A percentile compares a stretch with the other conserved stretches of the same genome.
Evolutionary conservation across 2,329 filamentous ascomycete genomes (phyloP).

Genomic region (Arthrobotrys megalospora): DNA sequence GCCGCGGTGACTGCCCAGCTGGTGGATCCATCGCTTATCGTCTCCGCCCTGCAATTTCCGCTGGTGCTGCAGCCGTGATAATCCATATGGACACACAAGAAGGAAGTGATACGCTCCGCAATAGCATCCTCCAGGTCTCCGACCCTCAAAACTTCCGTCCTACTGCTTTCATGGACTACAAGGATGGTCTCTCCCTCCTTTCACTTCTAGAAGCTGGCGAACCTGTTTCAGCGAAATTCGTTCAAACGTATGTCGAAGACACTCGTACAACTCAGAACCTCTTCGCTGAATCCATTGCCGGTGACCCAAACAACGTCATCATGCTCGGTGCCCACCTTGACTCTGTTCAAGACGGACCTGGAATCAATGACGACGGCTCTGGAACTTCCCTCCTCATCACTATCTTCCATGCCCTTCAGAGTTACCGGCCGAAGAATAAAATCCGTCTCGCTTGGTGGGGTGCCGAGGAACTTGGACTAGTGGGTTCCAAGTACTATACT

Average conservation of each 20-base stretch:
- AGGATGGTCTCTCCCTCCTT: constrained; percentile 68
- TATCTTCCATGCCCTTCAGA: constrained; percentile 61
- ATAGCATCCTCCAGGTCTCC: constrained; percentile 67
- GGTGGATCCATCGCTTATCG: constrained; percentile 68
- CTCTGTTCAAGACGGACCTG: constrained; percentile 65
- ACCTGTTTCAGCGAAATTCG: constrained; percentile 67
- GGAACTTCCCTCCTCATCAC: constrained; percentile 65
- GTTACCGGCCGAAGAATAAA: constrained; percentile 63
- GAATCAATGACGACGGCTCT: constrained; percentile 66
- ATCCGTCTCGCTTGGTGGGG: constrained; percentile 67
- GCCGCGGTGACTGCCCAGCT: constrained; percentile 67
- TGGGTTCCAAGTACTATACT: constrained; percentile 66
- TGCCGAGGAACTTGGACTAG: constrained; percentile 64
- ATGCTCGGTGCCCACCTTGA: constrained; percentile 66
- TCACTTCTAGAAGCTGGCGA: constrained; percentile 68
- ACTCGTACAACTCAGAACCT: constrained; percentile 63
- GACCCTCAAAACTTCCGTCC: constrained; percentile 67
- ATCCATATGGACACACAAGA: constrained; percentile 67
- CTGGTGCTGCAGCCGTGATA: constrained; percentile 68
- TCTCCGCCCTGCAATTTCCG: constrained; percentile 67
- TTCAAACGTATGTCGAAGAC: constrained; percentile 68
- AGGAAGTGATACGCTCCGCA: constrained; percentile 64
- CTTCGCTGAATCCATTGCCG: constrained; percentile 26
- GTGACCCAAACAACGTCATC: constrained; percentile 38
- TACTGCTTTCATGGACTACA: constrained; percentile 68